Conservation (phyloP, 2,329 filamentous ascomycete genomes). For the Colletotrichum noveboracense region DNA sequence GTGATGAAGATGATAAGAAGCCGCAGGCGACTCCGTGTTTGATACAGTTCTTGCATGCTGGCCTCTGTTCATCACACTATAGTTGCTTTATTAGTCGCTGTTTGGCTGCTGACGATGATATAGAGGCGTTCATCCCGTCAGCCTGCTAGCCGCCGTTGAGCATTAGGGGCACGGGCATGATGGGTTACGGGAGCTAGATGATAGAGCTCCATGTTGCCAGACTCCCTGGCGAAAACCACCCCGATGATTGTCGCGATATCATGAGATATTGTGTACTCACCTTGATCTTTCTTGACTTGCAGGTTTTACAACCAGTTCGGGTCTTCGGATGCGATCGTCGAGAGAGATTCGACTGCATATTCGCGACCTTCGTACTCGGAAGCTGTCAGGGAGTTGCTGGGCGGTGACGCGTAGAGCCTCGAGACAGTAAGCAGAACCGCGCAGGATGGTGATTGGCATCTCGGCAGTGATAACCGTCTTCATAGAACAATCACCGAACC, state of each 20-base stretch:
- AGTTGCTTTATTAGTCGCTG: not conserved
- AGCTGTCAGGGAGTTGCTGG: not conserved
- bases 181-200: not conserved
- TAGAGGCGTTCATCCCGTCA: not conserved
- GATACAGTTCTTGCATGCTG: constrained; percentile 44
- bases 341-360: constrained; percentile 18
- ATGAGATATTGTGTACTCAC: constrained; percentile 21
- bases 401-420: not conserved
- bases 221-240: not conserved
- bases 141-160: not conserved
- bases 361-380: constrained; percentile 14
- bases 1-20: constrained; percentile 26
- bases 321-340: constrained; percentile 32
- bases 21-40: constrained; percentile 44
- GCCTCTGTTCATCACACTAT: constrained; percentile 44
- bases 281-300: constrained; percentile 47
- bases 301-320: constrained; percentile 41
- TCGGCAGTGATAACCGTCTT: not conserved
- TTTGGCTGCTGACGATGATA: not conserved
- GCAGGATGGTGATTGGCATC: not conserved
- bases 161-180: not conserved
- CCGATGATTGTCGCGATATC: not conserved
- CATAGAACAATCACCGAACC: not conserved
- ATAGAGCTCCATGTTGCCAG: not conserved
- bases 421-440: not conserved